phyloP scores from a whole-genome alignment of 73 alveolate genomes.

The Effrenium voratum region DNA sequence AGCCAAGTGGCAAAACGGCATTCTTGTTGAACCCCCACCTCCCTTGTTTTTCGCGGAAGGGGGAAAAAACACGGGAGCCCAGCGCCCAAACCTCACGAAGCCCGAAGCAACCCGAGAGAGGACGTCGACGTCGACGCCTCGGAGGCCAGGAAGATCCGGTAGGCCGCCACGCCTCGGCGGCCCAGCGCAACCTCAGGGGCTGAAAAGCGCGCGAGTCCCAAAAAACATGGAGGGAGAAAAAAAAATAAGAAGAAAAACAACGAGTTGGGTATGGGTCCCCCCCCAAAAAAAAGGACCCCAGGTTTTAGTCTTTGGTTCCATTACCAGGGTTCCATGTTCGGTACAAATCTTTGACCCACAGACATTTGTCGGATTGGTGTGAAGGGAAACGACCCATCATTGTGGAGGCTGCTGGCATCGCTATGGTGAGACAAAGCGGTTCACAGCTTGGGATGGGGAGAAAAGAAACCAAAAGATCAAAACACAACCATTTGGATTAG shows the following conservation, averaged over 20 bases:
- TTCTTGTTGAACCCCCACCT: too few relatives aligned
- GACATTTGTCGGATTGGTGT: background rate
- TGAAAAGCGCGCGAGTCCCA: background rate
- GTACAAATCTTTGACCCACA: background rate
- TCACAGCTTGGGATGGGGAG: too few relatives aligned
- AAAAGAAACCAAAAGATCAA: too few relatives aligned
- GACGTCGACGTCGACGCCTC: background rate
- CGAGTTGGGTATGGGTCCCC: background rate
- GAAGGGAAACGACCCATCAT: too few relatives aligned
- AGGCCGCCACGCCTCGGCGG: constrained; percentile 58
- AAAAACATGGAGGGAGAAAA: background rate
- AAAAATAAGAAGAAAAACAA: background rate
- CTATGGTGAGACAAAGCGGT: too few relatives aligned
- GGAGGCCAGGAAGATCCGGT: constrained; percentile 13
- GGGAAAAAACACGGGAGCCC: too few relatives aligned
- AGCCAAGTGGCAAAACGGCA: too few relatives aligned
- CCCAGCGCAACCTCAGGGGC: constrained; percentile 43
- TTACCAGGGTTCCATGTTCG: background rate
- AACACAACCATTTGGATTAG: too few relatives aligned
- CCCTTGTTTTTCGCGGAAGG: too few relatives aligned
- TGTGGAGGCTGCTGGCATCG: too few relatives aligned
- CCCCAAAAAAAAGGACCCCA: background rate
- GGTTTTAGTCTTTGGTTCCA: background rate
- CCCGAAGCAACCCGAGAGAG: too few relatives aligned
- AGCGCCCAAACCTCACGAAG: too few relatives aligned